Conservation (phyloP, 176 grass and related monocot species). For the Zoysia pacifica region DNA sequence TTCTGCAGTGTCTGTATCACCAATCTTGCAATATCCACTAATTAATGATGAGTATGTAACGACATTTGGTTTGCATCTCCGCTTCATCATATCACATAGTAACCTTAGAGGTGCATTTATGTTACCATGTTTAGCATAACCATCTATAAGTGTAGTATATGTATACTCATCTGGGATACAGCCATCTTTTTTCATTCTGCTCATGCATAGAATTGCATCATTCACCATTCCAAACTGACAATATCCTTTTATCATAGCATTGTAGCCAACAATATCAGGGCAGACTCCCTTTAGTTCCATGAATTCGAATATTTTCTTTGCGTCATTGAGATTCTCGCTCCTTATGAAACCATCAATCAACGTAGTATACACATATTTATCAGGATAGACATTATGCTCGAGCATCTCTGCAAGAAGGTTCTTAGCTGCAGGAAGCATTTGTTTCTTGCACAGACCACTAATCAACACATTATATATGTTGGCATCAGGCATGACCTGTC, state of each 20-base stretch:
- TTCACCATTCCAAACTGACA: conserved; percentile 75
- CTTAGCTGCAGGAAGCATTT: conserved; percentile 76
- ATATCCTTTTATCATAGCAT: conserved; percentile 90
- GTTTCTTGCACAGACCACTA: conserved; percentile 77
- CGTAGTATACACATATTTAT: conserved; percentile 87
- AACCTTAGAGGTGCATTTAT: conserved; percentile 49
- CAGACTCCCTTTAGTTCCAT: conserved; percentile 56
- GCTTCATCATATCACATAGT: conserved; percentile 76
- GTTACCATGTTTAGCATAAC: conserved; percentile 62
- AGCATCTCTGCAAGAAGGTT: conserved; percentile 81
- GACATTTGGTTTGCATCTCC: conserved; percentile 62
- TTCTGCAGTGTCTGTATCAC: conserved; percentile 58
- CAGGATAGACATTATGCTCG: conserved; percentile 63
- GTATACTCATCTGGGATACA: conserved; percentile 72
- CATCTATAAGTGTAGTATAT: conserved; percentile 68
- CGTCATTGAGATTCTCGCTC: conserved; percentile 64
- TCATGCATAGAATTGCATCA: conserved; percentile 62
- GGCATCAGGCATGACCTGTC: conserved; percentile 58
- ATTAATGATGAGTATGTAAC: conserved; percentile 75
- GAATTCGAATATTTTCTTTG: conserved; percentile 69
- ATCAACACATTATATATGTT: conserved; percentile 85
- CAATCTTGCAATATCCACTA: conserved; percentile 59
- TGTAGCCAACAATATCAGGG: conserved; percentile 61
- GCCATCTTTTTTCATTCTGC: conserved; percentile 55
- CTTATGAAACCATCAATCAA: conserved; percentile 85